These are phyloP conservation scores for Trichoderma simmonsii DNA, from an alignment of 2,329 filamentous ascomycete species.

Conservation along the genomic window DNA sequence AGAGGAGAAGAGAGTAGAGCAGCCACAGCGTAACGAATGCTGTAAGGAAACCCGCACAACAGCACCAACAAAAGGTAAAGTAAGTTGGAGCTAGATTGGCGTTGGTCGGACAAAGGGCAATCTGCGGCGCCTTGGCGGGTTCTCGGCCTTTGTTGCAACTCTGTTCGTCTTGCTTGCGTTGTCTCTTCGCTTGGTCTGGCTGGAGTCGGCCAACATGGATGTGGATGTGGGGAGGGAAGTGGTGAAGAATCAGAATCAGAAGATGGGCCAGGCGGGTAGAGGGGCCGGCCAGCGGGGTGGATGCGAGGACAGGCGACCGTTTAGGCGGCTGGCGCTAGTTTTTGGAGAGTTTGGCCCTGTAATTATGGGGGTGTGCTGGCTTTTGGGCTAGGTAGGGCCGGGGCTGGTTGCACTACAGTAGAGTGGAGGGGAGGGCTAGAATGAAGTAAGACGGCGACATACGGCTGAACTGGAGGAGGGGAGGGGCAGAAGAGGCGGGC, in stretches of 20 bases:
- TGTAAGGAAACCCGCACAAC: background rate
- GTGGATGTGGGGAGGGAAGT: background rate
- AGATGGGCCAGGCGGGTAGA: constrained; percentile 11
- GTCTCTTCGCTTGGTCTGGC: background rate
- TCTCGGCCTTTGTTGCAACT: background rate
- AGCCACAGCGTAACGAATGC: background rate
- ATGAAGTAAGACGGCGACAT: background rate
- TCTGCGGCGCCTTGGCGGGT: background rate
- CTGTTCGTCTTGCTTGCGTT: background rate
- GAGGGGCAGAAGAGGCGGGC: background rate
- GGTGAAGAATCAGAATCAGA: background rate
- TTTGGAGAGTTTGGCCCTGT: constrained; percentile 11
- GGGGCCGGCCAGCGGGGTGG: constrained; percentile 13
- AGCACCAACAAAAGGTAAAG: background rate
- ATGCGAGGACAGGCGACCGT: background rate
- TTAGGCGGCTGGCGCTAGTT: constrained; percentile 1
- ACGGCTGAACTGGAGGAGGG: background rate
- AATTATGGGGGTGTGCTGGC: constrained; percentile 14
- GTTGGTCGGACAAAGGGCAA: background rate
- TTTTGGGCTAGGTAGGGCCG: background rate
- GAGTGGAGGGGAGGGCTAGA: background rate
- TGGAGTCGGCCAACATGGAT: background rate
- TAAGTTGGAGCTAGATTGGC: background rate
- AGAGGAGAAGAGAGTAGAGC: background rate
- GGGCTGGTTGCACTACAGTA: background rate